phyloP scores from a whole-genome alignment of 225 moss, liverwort and hornwort species.

The Polytrichum formosum region DNA sequence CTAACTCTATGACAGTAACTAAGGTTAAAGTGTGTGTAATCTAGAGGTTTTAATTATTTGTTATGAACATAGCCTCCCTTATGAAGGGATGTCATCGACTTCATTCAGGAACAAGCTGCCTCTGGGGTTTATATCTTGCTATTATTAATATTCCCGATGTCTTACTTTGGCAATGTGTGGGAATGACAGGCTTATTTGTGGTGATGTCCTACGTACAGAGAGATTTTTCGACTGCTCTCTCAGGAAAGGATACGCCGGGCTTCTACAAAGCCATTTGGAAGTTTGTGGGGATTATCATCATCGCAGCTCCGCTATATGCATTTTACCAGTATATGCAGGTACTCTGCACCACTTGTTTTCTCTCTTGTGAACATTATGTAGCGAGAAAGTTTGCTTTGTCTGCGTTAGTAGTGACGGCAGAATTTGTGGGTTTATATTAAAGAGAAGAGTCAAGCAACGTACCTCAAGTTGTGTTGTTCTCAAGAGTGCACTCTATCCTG shows the following conservation, averaged over 20 bases:
- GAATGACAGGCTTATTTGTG: conserved; percentile 73
- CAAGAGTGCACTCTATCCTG: background rate
- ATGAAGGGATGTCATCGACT: background rate
- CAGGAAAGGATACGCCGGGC: conserved; percentile 75
- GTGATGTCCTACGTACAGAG: conserved; percentile 90
- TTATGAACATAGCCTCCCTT: background rate
- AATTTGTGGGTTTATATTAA: too few relatives aligned
- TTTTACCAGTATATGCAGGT: conserved; percentile 86
- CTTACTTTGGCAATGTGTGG: conserved; percentile 7
- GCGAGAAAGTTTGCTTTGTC: too few relatives aligned
- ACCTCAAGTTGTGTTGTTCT: too few relatives aligned
- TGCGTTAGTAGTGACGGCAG: too few relatives aligned
- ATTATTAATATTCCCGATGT: background rate
- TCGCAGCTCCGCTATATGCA: conserved; percentile 84
- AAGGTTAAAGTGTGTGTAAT: too few relatives aligned
- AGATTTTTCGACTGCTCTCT: conserved; percentile 92
- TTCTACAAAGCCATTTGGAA: conserved; percentile 80
- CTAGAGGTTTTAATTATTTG: too few relatives aligned
- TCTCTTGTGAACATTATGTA: too few relatives aligned
- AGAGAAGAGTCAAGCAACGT: too few relatives aligned
- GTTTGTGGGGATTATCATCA: conserved; percentile 72
- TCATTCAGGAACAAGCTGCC: too few relatives aligned
- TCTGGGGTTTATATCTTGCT: too few relatives aligned
- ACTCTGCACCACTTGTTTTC: background rate
- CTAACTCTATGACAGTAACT: too few relatives aligned